phyloP scores from a whole-genome alignment of 2,329 filamentous ascomycete species.

The Shiraia sp. region DNA sequence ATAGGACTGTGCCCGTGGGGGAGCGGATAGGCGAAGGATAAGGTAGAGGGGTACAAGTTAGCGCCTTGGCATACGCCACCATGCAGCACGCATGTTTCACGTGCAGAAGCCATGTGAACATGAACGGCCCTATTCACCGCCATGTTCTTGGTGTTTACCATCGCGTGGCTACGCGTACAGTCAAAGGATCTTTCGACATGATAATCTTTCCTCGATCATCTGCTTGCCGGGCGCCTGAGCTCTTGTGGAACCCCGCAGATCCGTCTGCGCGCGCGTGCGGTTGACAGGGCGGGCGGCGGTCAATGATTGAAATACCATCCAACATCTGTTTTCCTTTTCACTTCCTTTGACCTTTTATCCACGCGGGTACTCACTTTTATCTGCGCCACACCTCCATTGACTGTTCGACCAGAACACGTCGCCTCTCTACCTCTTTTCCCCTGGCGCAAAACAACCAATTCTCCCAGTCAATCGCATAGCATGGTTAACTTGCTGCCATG shows the following conservation, averaged over 20 bases:
- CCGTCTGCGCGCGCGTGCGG: slow-evolving; percentile 4
- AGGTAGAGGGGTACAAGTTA: too few relatives aligned
- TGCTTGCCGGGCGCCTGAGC: slow-evolving; percentile 18
- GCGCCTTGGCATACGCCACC: too few relatives aligned
- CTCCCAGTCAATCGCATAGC: background rate
- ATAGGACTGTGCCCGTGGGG: too few relatives aligned
- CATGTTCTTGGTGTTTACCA: slow-evolving; percentile 2
- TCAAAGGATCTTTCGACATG: slow-evolving; percentile 11
- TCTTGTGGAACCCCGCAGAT: slow-evolving; percentile 19
- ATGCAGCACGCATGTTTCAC: too few relatives aligned
- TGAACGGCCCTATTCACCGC: background rate
- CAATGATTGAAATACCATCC: background rate
- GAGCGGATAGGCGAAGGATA: too few relatives aligned
- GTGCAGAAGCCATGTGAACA: background rate
- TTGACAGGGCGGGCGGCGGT: slow-evolving; percentile 1
- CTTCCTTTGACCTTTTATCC: too few relatives aligned
- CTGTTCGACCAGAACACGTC: too few relatives aligned
- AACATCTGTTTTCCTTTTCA: too few relatives aligned
- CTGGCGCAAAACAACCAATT: background rate
- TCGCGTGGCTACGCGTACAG: too few relatives aligned
- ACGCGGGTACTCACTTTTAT: too few relatives aligned
- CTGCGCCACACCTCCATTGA: too few relatives aligned
- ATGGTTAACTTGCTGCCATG: slow-evolving; percentile 8
- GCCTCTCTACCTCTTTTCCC: background rate
- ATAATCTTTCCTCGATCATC: slow-evolving; percentile 17